Evolutionary conservation across 1,284 basidiomycete genomes (phyloP), one percentile per base, ranked within the genome.

Genomic region (Rhodotorula sp.): DNA sequence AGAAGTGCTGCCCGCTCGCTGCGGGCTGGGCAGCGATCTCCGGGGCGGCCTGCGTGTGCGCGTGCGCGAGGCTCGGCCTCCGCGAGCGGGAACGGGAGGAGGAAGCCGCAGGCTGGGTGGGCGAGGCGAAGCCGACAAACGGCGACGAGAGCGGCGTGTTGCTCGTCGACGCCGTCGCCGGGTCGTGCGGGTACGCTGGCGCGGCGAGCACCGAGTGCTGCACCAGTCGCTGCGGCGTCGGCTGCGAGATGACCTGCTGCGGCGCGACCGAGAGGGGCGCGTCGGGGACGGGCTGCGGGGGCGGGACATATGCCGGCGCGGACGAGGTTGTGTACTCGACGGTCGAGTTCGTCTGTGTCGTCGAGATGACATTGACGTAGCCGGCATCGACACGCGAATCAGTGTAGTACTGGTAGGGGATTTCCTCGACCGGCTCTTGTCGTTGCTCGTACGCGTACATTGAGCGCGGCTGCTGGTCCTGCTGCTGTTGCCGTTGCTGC

Each of bases 21-120:
- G 17, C 27, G 15, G 53, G 21, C 17, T 54, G 53, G 9, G 13
- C 41, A 19, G 22, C 44, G 46, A 8, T 32, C 54, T 64, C 62
- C 27, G 62, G 34, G 1, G 29, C 34, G 32, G 62, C 41, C 9
- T 64, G 54, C 25, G 62, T 64, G 32, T 57, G 41, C 8, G 62
- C 53, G 34, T 56, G 62, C 29, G 32, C 62, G 62, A 64, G 62
- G 15, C 54, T 46, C n/a, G 54, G 54, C 4, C 62, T 41, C 22
- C 44, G 54, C 17, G 62, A 15, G 15, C 48, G 34, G 0, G 34
- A 15, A 15, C 50, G 9, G 15, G 50, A 25, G 10, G 53, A 15
- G 39, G 29, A 17, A 12, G 36, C 36, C 10, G 48, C n/a, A 29
- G 12, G 19, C 39, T 41, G 44, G 41, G 8, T 2, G 27, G 62